phyloP scores from a whole-genome alignment of 208 protist genomes.

The Naegleria lovaniensis region DNA sequence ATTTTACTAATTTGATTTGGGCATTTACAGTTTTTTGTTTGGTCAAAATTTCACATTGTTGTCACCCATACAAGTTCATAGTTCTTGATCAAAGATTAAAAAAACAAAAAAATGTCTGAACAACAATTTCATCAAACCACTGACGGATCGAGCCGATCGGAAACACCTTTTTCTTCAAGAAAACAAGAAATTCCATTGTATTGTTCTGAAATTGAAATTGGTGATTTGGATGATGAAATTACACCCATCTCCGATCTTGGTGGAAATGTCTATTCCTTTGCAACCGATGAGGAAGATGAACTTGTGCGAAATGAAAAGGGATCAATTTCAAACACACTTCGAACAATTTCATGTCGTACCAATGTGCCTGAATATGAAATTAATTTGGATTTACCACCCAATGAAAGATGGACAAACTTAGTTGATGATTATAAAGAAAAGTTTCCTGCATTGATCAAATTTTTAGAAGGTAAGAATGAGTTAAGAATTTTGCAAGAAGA shows the following conservation, averaged over 20 bases:
- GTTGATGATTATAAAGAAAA: background rate
- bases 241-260: background rate
- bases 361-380: constrained; percentile 9
- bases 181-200: background rate
- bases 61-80: too few species aligned
- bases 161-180: too few species aligned
- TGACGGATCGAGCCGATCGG: too few species aligned
- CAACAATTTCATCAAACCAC: background rate
- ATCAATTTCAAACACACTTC: background rate
- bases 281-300: background rate
- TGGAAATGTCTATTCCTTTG: background rate
- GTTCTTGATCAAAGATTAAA: too few species aligned
- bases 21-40: too few species aligned
- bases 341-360: background rate
- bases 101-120: background rate
- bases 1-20: too few species aligned
- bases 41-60: too few species aligned
- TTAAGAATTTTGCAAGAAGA: too few species aligned
- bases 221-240: background rate
- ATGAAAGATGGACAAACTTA: background rate
- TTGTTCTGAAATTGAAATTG: background rate
- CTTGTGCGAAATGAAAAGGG: background rate
- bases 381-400: background rate
- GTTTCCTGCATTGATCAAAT: background rate
- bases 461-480: background rate